Percentiles rank a stretch among this genome's conserved stretches.
These are phyloP conservation scores for Neostapfia colusana DNA, from an alignment of 176 grass and related monocot genomes.

Conservation along the genomic window DNA sequence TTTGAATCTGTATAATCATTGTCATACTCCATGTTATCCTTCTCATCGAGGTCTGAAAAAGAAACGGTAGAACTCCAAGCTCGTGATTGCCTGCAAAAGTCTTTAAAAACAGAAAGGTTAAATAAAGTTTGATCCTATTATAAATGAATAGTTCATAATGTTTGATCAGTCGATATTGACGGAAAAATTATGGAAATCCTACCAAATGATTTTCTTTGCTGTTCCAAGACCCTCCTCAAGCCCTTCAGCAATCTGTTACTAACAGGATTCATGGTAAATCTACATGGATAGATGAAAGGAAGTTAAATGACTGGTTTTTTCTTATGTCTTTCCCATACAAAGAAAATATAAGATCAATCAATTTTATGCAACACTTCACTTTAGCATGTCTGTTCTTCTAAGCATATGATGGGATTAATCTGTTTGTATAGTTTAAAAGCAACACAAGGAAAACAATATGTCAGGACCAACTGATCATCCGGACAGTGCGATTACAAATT, in stretches of 20 bases:
- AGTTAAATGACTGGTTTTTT: background rate
- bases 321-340: background rate
- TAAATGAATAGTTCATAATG: constrained; percentile 11
- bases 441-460: background rate
- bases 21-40: constrained; percentile 41
- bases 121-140: constrained; percentile 21
- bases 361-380: background rate
- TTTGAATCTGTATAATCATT: constrained; percentile 44
- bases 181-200: constrained; percentile 14
- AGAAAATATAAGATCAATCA: background rate
- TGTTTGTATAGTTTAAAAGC: background rate
- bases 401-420: background rate
- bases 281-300: constrained; percentile 45
- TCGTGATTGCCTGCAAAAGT: constrained; percentile 45
- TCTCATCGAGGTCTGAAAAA: constrained; percentile 53
- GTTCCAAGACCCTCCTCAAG: constrained; percentile 47
- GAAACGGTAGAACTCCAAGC: constrained; percentile 64
- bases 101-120: constrained; percentile 40
- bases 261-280: constrained; percentile 57
- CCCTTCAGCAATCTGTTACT: constrained; percentile 53
- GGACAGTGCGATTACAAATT: background rate
- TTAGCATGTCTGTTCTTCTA: background rate
- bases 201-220: constrained; percentile 51
- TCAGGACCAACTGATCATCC: constrained; percentile 1
- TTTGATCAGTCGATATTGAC: constrained; percentile 6